Evolutionary conservation across 1,284 basidiomycete genomes (phyloP).

Genomic region (Ustilago cynodontis): DNA sequence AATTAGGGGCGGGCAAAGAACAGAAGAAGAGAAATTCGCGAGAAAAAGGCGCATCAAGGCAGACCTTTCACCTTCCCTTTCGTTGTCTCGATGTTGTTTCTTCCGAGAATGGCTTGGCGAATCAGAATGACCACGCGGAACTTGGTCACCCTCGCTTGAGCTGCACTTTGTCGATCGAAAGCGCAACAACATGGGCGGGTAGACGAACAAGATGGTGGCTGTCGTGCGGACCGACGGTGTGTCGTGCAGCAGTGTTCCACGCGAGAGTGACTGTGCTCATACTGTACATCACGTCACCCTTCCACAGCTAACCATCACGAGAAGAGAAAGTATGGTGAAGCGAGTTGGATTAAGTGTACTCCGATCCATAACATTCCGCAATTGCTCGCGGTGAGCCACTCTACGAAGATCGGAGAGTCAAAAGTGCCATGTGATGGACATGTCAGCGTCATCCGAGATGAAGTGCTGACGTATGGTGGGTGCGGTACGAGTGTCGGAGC

Average conservation of each 20-base stretch:
- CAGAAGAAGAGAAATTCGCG: constrained; percentile 18
- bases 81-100: background rate
- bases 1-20: constrained; percentile 11
- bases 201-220: background rate
- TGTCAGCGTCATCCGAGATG: background rate
- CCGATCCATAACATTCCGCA: background rate
- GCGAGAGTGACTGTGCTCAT: background rate
- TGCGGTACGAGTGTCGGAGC: too few species aligned
- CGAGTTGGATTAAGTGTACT: background rate
- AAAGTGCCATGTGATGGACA: background rate
- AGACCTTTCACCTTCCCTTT: background rate
- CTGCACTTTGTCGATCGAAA: too few species aligned
- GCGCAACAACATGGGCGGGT: background rate
- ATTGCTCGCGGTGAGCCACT: background rate
- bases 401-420: background rate
- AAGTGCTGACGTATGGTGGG: background rate
- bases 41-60: too few species aligned
- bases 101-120: constrained; percentile 1
- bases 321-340: too few species aligned
- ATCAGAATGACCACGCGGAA: background rate
- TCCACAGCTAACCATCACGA: too few species aligned
- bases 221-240: background rate
- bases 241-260: background rate
- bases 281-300: too few species aligned
- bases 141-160: too few species aligned